Conservation (phyloP, 768 basidiomycete genomes). For the Phanerodontia chrysosporium region DNA sequence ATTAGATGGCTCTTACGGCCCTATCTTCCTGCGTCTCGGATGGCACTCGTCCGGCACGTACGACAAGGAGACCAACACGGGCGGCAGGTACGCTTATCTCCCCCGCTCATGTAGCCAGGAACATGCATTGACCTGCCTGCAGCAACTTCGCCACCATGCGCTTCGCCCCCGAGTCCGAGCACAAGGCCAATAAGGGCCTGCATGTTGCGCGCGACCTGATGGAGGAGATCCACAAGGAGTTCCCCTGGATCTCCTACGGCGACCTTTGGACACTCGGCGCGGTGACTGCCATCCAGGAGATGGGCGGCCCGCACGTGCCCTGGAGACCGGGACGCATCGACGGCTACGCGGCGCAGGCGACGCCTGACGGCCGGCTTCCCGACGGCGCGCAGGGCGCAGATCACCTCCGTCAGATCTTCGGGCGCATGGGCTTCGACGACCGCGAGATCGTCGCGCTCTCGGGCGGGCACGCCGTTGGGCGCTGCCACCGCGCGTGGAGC, state of each 20-base stretch:
- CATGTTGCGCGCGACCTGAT: constrained; percentile 75
- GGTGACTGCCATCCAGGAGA: constrained; percentile 89
- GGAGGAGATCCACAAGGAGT: constrained; percentile 84
- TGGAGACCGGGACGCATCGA: constrained; percentile 95
- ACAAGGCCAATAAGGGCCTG: constrained; percentile 83
- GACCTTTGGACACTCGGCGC: constrained; percentile 97
- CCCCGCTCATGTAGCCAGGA: not conserved
- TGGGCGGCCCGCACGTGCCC: constrained; percentile 87
- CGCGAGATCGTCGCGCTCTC: constrained; percentile 95
- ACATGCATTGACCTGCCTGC: constrained; percentile 7
- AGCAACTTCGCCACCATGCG: constrained; percentile 99
- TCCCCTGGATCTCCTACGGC: constrained; percentile 93
- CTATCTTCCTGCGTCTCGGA: constrained; percentile 83
- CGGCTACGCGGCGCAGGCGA: constrained; percentile 67
- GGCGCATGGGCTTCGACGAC: constrained; percentile 68
- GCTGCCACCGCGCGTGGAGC: constrained; percentile 81
- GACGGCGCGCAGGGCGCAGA: constrained; percentile 81
- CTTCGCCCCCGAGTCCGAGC: constrained; percentile 82
- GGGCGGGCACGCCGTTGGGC: constrained; percentile 93
- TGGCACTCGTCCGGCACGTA: constrained; percentile 96
- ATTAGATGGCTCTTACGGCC: constrained; percentile 83
- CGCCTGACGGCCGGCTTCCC: constrained; percentile 87
- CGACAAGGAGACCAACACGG: constrained; percentile 71
- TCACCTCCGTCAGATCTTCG: constrained; percentile 58
- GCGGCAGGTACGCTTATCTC: constrained; percentile 66